Evolutionary conservation across 768 basidiomycete species (phyloP).

Genomic region (Leccinum arenicola): DNA sequence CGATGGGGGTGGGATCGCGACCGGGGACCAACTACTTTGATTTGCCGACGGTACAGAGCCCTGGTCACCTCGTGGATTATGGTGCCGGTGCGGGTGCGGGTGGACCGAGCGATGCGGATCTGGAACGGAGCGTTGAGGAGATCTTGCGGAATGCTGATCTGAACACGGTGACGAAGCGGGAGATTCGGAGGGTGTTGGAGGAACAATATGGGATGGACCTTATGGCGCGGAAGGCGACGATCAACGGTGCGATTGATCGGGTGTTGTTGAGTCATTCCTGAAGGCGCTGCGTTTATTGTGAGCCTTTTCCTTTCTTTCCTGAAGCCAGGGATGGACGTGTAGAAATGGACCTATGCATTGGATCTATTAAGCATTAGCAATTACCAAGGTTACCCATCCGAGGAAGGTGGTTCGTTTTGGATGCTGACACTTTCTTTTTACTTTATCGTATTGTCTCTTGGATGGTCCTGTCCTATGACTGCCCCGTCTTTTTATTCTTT

Average conservation of each 20-base stretch:
- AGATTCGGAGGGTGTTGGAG: constrained; percentile 81
- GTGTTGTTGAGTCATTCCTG: constrained; percentile 52
- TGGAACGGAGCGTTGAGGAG: constrained; percentile 72
- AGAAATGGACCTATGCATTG: constrained; percentile 17
- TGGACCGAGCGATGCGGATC: constrained; percentile 61
- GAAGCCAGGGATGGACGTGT: constrained; percentile 8
- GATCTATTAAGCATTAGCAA: constrained; percentile 17
- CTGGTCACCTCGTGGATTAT: constrained; percentile 46
- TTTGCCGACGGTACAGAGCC: constrained; percentile 50
- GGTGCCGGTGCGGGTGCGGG: constrained; percentile 33
- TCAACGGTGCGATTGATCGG: constrained; percentile 78
- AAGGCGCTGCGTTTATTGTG: background rate
- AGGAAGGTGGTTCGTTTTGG: constrained; percentile 9
- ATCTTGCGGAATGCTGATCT: constrained; percentile 79
- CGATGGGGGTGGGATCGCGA: constrained; percentile 61
- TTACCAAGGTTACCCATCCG: constrained; percentile 6
- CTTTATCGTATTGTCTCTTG: constrained; percentile 7
- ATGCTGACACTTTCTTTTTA: constrained; percentile 12
- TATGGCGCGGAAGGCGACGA: constrained; percentile 62
- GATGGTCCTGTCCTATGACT: constrained; percentile 4
- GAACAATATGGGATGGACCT: constrained; percentile 78
- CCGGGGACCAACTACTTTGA: constrained; percentile 79
- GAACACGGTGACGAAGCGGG: constrained; percentile 89
- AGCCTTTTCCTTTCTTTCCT: background rate
- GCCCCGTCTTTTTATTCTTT: background rate